Conservation (phyloP, 805 yeast species). For the Teunomyces lycoperdinae region DNA sequence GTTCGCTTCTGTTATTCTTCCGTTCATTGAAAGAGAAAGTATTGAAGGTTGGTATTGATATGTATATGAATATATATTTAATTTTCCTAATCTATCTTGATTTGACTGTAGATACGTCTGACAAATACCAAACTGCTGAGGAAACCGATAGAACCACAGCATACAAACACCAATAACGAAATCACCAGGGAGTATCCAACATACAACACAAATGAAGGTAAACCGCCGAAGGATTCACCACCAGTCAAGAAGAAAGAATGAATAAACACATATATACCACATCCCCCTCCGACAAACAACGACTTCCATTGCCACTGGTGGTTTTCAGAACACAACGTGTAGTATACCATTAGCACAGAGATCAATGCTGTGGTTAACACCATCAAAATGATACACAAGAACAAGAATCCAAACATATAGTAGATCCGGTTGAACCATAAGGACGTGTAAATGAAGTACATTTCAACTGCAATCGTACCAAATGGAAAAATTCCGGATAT, state of each 20-base stretch:
- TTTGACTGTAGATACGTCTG: constrained; percentile 74
- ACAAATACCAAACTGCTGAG: constrained; percentile 70
- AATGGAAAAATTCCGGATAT: constrained; percentile 92
- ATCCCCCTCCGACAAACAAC: constrained; percentile 82
- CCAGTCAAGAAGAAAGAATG: constrained; percentile 77
- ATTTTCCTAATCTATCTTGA: constrained; percentile 65
- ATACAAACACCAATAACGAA: constrained; percentile 66
- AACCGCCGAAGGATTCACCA: constrained; percentile 62
- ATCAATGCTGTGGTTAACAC: constrained; percentile 76
- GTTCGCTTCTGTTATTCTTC: constrained; percentile 15
- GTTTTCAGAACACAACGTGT: constrained; percentile 84
- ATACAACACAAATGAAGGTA: constrained; percentile 74
- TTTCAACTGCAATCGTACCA: constrained; percentile 90
- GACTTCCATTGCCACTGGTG: constrained; percentile 99
- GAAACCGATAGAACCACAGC: constrained; percentile 89
- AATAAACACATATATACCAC: constrained; percentile 77
- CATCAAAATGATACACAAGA: constrained; percentile 84
- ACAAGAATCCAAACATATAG: constrained; percentile 97
- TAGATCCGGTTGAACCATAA: constrained; percentile 91
- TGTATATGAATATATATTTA: neutral
- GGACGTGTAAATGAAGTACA: constrained; percentile 87
- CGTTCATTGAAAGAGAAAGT: constrained; percentile 30
- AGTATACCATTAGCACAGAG: constrained; percentile 76
- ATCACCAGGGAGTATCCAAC: constrained; percentile 78
- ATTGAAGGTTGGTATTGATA: constrained; percentile 35